Evolutionary conservation across 257 asterid genomes (phyloP), one percentile per base, ranked within the genome.

Genomic region (Ilex asprella): DNA sequence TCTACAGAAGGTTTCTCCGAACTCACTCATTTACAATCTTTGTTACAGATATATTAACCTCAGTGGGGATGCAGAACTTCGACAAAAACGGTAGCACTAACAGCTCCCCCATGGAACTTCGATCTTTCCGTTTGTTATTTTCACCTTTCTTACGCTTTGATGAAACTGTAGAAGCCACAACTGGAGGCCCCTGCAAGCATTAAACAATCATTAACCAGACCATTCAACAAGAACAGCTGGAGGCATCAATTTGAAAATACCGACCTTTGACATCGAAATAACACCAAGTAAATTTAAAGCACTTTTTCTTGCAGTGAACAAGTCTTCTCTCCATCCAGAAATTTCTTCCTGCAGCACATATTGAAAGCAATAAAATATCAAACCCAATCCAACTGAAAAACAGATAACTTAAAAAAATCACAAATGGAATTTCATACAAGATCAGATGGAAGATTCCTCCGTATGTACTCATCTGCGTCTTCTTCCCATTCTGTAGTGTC

Each of bases 141-240:
- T 77, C 77, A 43, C 82, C 77, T 77, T 77, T 73, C 76, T 77
- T 77, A 39, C 82, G 82, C 70, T 77, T 77, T 58, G 82, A 77
- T 60, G 79, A 62, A 50, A 35, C 62, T 62, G 74, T 55, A 44
- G 69, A 66, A 60, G 69, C 39, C 21, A 56, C 59, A 58, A 56
- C 66, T 43, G 76, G 74, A 53, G 79, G 82, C n/a, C 82, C 82
- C 82, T 77, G 78, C 56, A 57, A 44, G 64, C 41, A n/a, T 21
- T 21, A 53, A 75, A 65, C 15, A 61, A 47, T 52, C 27, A 41
- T 54, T 27, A 29, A 30, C n/a, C 29, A 50, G 27, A 31, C 35
- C 29, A 56, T 69, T 58, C 55, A 54, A 63, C 31, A 29, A 30
- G 41, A 73, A 47, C 15, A 39, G 50, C 62, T 59, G 39, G 54